A percentile compares a stretch with the other conserved stretches of the same genome.
Conservation (phyloP, 2,329 filamentous ascomycete species). For the Alternaria longipes region DNA sequence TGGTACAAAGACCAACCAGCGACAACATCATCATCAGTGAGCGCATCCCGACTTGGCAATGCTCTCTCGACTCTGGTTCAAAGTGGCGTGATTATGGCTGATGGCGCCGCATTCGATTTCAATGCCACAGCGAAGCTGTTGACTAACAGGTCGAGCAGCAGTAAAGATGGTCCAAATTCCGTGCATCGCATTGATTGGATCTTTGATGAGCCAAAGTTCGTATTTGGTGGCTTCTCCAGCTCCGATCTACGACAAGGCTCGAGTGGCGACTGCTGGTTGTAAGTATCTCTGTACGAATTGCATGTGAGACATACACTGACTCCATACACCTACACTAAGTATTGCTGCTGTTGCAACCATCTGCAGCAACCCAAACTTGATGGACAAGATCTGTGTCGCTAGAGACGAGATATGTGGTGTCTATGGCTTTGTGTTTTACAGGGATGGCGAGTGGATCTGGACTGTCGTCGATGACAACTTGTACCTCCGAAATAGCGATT, state of each 20-base stretch:
- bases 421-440: slow-evolving; percentile 85
- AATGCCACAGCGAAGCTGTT: slow-evolving; percentile 70
- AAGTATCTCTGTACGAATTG: no score
- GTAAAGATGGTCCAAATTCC: slow-evolving; percentile 27
- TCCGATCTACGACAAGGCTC: slow-evolving; percentile 81
- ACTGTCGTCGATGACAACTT: slow-evolving; percentile 92
- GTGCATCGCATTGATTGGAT: slow-evolving; percentile 67
- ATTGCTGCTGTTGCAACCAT: slow-evolving; percentile 81
- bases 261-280: slow-evolving; percentile 84
- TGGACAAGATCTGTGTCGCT: slow-evolving; percentile 77
- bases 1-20: slow-evolving; percentile 62
- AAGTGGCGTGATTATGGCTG: slow-evolving; percentile 31
- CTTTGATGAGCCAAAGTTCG: slow-evolving; percentile 79
- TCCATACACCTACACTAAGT: no score
- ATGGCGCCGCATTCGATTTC: slow-evolving; percentile 31
- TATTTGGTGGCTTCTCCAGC: slow-evolving; percentile 76
- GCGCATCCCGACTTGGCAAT: slow-evolving; percentile 25
- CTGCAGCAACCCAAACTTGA: slow-evolving; percentile 73
- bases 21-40: slow-evolving; percentile 47
- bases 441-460: slow-evolving; percentile 75
- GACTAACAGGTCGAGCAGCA: slow-evolving; percentile 30
- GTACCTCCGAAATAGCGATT: slow-evolving; percentile 79
- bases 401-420: slow-evolving; percentile 77
- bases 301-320: no score
- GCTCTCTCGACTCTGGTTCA: slow-evolving; percentile 38